Conservation (phyloP, 306 rosid genomes). For the Castanea crenata region DNA sequence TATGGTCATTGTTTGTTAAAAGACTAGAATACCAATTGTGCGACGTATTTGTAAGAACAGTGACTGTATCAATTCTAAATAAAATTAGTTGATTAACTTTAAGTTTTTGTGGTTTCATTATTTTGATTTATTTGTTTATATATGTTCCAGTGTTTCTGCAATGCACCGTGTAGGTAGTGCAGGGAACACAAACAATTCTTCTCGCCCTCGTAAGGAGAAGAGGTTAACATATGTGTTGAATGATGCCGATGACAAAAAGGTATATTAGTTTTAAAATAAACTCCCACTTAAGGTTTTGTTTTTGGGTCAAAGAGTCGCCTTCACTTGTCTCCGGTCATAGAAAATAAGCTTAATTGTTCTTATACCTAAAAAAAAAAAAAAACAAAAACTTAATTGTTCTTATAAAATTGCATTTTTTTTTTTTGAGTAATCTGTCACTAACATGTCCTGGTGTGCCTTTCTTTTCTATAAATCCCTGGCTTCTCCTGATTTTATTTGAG, state of each 20-base stretch:
- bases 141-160: conserved; percentile 41
- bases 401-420: neutral
- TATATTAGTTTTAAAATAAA: conserved; percentile 27
- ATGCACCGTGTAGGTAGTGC: conserved; percentile 99
- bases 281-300: conserved; percentile 4
- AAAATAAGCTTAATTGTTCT: neutral
- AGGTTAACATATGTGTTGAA: conserved; percentile 84
- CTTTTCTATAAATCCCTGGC: neutral
- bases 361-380: neutral
- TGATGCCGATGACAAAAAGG: conserved; percentile 83
- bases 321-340: neutral
- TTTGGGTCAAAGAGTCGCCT: conserved; percentile 1
- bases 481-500: neutral
- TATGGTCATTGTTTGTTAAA: neutral
- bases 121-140: conserved; percentile 5
- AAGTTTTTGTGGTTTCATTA: neutral
- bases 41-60: neutral
- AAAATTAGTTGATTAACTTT: neutral
- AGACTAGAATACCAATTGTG: neutral
- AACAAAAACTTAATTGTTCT: neutral
- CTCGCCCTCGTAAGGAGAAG: conserved; percentile 95
- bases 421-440: neutral
- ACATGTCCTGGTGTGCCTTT: neutral
- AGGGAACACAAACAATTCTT: conserved; percentile 78
- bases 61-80: neutral